These are phyloP conservation scores for Rhynchosporium secalis DNA, from an alignment of 2,329 filamentous ascomycete genomes.

Conservation along the genomic window DNA sequence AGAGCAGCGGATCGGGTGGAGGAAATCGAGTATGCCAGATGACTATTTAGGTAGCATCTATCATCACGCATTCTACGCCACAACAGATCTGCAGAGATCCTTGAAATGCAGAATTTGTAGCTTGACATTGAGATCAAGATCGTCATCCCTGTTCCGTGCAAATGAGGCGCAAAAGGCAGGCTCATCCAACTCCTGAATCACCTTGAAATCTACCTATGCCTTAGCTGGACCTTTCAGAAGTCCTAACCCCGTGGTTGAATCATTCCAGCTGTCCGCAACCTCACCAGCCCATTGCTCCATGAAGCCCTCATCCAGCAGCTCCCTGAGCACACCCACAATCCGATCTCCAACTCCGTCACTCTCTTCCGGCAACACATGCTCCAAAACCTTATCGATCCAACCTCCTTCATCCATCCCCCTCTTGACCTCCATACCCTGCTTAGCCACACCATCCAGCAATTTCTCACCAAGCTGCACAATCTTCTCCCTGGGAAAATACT, in stretches of 20 bases:
- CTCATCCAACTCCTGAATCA: background rate
- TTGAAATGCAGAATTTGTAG: background rate
- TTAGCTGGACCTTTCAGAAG: conserved; percentile 26
- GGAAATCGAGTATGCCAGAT: no score
- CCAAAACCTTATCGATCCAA: conserved; percentile 40
- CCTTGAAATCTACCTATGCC: background rate
- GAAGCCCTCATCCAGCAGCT: conserved; percentile 35
- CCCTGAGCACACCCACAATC: conserved; percentile 28
- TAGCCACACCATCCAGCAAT: conserved; percentile 27
- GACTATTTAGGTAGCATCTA: no score
- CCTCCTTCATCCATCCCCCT: conserved; percentile 39
- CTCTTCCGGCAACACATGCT: conserved; percentile 26
- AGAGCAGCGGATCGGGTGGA: no score
- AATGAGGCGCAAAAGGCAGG: background rate
- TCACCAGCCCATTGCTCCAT: conserved; percentile 40
- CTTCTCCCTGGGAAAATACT: conserved; percentile 17
- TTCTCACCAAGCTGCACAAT: conserved; percentile 18
- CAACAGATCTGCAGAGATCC: no score
- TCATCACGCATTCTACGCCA: no score
- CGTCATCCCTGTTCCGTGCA: background rate
- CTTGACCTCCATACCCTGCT: conserved; percentile 32
- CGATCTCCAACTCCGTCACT: conserved; percentile 4
- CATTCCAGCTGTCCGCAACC: conserved; percentile 39
- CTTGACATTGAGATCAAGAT: background rate
- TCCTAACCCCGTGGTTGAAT: conserved; percentile 36